A percentile compares a stretch with the other conserved stretches of the same genome.
These are phyloP conservation scores for Dictyostelium brefeldianum DNA, from an alignment of 78 protist species.

Conservation along the genomic window DNA sequence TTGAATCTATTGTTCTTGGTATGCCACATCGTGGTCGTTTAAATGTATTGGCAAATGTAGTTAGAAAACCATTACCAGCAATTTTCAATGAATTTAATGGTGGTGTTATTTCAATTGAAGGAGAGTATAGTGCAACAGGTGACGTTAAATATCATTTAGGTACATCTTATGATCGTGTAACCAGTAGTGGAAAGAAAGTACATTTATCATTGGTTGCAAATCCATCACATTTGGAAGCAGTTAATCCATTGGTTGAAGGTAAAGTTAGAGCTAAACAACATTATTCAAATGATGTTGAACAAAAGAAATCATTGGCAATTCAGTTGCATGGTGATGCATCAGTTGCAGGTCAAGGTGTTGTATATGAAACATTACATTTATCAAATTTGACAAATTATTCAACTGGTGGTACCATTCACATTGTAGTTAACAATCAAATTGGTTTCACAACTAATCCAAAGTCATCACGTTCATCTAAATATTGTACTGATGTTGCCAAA, in stretches of 20 bases:
- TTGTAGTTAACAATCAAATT: conserved; percentile 98
- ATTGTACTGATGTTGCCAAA: conserved; percentile 96
- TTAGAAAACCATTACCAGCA: conserved; percentile 92
- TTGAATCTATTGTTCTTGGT: conserved; percentile 92
- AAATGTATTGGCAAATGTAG: conserved; percentile 94
- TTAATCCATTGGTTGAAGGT: conserved; percentile 97
- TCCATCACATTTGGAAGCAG: conserved; percentile 99
- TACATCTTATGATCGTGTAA: conserved; percentile 83
- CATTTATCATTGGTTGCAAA: conserved; percentile 95
- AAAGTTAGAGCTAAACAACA: conserved; percentile 96
- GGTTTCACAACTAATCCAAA: conserved; percentile 99
- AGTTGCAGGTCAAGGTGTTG: conserved; percentile 97
- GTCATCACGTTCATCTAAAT: conserved; percentile 79
- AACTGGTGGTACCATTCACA: conserved; percentile 97
- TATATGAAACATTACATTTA: conserved; percentile 91
- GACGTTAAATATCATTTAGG: conserved; percentile 99
- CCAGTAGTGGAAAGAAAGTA: conserved; percentile 78
- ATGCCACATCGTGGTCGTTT: conserved; percentile 99
- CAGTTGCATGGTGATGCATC: conserved; percentile 99
- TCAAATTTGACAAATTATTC: conserved; percentile 88
- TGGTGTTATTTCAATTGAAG: conserved; percentile 73
- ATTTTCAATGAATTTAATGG: conserved; percentile 96
- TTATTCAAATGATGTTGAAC: conserved; percentile 42
- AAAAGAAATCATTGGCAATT: conserved; percentile 65
- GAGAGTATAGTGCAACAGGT: conserved; percentile 90